These are phyloP conservation scores for Solanum bulbocastanum DNA, from an alignment of 257 asterid species.

Conservation along the genomic window DNA sequence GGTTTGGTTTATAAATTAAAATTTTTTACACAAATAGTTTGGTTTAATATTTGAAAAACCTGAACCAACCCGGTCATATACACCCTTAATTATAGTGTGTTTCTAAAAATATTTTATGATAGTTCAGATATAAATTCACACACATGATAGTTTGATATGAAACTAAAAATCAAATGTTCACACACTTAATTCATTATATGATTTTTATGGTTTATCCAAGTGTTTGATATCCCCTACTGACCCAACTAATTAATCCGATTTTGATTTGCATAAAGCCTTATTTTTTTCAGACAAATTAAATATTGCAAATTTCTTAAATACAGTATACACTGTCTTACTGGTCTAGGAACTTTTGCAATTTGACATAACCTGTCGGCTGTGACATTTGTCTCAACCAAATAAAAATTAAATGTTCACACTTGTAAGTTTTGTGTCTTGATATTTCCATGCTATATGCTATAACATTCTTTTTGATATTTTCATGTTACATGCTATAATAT, in stretches of 20 bases:
- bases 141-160: background rate
- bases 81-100: too few species aligned
- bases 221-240: background rate
- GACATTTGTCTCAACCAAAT: background rate
- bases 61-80: too few species aligned
- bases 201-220: background rate
- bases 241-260: background rate
- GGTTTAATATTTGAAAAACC: too few species aligned
- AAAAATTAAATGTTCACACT: background rate
- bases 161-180: too few species aligned
- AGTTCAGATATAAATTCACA: background rate
- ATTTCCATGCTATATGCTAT: background rate
- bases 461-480: background rate
- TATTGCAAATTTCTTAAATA: background rate
- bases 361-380: background rate
- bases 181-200: background rate
- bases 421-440: background rate
- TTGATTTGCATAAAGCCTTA: background rate
- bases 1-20: too few species aligned
- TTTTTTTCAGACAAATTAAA: too few species aligned
- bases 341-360: background rate
- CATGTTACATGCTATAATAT: background rate
- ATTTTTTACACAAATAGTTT: too few species aligned
- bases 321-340: background rate
- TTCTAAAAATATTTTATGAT: too few species aligned